These are phyloP conservation scores for Phialophora macrospora DNA, from an alignment of 2,329 filamentous ascomycete species.

Conservation along the genomic window DNA sequence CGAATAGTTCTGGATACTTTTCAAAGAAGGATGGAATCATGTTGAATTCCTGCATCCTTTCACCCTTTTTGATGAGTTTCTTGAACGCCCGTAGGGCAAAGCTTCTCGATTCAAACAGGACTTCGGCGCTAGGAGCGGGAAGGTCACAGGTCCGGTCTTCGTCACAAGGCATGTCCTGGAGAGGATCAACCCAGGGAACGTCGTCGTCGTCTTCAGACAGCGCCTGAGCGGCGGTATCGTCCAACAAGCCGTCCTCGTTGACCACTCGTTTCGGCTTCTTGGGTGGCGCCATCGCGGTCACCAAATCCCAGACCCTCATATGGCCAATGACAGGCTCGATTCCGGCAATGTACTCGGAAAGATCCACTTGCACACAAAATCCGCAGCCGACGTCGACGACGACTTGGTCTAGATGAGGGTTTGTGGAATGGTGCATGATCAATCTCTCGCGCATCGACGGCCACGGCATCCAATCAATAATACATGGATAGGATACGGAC, in stretches of 20 bases:
- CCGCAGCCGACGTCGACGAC: slow-evolving; percentile 10
- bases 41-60: slow-evolving; percentile 5
- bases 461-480: slow-evolving; percentile 21
- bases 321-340: slow-evolving; percentile 2
- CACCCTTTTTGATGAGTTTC: not conserved
- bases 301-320: slow-evolving; percentile 18
- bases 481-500: slow-evolving; percentile 3
- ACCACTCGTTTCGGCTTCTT: not conserved
- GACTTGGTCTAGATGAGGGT: slow-evolving; percentile 11
- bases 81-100: slow-evolving; percentile 11
- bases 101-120: slow-evolving; percentile 7
- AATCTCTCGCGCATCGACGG: slow-evolving; percentile 19
- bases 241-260: not conserved
- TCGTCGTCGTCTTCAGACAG: not conserved
- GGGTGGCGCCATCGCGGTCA: slow-evolving; percentile 8
- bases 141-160: slow-evolving; percentile 7
- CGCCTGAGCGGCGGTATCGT: not conserved
- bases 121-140: slow-evolving; percentile 14
- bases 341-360: slow-evolving; percentile 14
- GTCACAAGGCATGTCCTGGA: slow-evolving; percentile 14
- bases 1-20: slow-evolving; percentile 21
- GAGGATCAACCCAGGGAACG: slow-evolving; percentile 4
- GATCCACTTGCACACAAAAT: slow-evolving; percentile 17
- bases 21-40: slow-evolving; percentile 20
- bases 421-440: slow-evolving; percentile 8